Evolutionary conservation across 495 filamentous ascomycete genomes (phyloP).

Genomic region (Neurospora sublineolata): DNA sequence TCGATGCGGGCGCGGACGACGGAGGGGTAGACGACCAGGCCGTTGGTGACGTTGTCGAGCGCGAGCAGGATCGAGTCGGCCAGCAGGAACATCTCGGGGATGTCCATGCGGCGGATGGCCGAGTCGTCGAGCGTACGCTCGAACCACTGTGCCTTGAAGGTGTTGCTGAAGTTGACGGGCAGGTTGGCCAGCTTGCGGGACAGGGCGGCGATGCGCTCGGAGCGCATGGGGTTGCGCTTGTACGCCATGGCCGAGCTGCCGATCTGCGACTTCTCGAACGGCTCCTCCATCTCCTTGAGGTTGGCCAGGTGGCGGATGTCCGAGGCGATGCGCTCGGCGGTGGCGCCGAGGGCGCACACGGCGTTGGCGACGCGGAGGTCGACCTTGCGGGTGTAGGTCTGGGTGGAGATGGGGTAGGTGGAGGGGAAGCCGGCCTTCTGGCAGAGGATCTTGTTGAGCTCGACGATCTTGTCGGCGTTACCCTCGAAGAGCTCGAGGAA

Average conservation of each 20-base stretch:
- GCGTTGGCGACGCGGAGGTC: slow-evolving; percentile 74
- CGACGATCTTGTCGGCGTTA: slow-evolving; percentile 66
- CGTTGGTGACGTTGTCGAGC: slow-evolving; percentile 72
- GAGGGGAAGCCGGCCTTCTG: slow-evolving; percentile 73
- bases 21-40: slow-evolving; percentile 77
- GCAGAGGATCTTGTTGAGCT: slow-evolving; percentile 55
- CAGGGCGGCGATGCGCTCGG: slow-evolving; percentile 70
- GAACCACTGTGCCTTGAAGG: slow-evolving; percentile 76
- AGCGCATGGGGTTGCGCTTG: slow-evolving; percentile 73
- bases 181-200: slow-evolving; percentile 58
- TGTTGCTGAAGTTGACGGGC: slow-evolving; percentile 59
- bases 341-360: slow-evolving; percentile 71
- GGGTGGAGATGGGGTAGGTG: slow-evolving; percentile 62
- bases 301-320: slow-evolving; percentile 72
- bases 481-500: slow-evolving; percentile 69
- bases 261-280: slow-evolving; percentile 73
- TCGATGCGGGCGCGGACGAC: slow-evolving; percentile 58
- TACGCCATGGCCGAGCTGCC: slow-evolving; percentile 58
- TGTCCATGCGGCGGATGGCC: slow-evolving; percentile 34
- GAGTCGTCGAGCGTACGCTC: slow-evolving; percentile 51
- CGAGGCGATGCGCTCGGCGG: slow-evolving; percentile 53
- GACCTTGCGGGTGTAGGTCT: slow-evolving; percentile 62
- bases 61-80: slow-evolving; percentile 75
- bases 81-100: slow-evolving; percentile 68
- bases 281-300: slow-evolving; percentile 70